Evolutionary conservation across 2,329 filamentous ascomycete genomes (phyloP), one percentile per base, ranked within the genome.

Genomic region (Furcasterigmium furcatum): DNA sequence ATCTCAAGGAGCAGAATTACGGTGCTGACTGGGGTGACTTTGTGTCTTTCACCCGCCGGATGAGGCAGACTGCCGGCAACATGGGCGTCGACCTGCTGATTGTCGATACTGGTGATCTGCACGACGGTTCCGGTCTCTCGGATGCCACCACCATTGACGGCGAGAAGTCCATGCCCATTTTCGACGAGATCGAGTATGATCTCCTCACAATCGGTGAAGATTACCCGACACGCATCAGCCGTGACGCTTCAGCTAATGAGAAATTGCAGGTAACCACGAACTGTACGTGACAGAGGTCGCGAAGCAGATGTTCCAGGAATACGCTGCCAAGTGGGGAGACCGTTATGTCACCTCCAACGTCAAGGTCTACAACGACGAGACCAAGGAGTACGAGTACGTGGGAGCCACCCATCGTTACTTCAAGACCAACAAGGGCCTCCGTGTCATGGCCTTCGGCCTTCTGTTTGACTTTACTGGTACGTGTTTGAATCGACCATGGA

Each of bases 1-100:
- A 82, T 55, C 58, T 84, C 50, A 81, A 82, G 53, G 77, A 84
- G 61, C 67, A 72, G 53, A 83, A 82, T 55, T 84, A 83, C 49
- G 79, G 80, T 34, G 81, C 80, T 2, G 82, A 85, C 56, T 85
- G 80, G 79, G 82, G 82, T 20, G 82, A 85, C 58, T 84, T 77
- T 59, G 78, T 80, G 35, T 76, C 76, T 45, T 84, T 85, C 55
- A 71, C 75, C 12, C 72, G 70, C 41, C 74, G 74, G 50, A 82
- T 85, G 77, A 79, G 78, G 60, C 63, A 75, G 45, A 79, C 76
- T 53, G 81, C 82, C 4, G 65, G 67, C 18, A 66, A 72, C 12
- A 66, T 82, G 51, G 73, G 74, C 9, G 80, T 84, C 6, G 82
- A 85, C 52, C 55, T 84, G 46, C 65, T 85, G 41, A 59, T 84